Evolutionary conservation across 768 basidiomycete species (phyloP).

Genomic region (Guyanaporus albipodus): DNA sequence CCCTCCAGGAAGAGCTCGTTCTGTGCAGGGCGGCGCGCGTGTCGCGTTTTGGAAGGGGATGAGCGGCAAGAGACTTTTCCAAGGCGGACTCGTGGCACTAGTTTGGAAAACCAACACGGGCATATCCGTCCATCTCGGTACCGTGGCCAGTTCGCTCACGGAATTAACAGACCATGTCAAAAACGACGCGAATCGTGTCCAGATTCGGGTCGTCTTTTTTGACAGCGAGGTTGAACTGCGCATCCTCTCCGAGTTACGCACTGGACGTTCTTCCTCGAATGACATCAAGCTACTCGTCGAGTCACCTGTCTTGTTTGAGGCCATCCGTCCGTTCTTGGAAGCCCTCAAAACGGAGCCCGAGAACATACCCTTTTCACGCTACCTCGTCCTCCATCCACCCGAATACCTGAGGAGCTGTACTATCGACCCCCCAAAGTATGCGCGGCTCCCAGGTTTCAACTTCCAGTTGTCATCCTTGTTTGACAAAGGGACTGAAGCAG

Average conservation of each 20-base stretch:
- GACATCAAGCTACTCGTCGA: slow-evolving; percentile 48
- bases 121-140: slow-evolving; percentile 52
- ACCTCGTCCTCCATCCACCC: slow-evolving; percentile 45
- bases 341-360: slow-evolving; percentile 56
- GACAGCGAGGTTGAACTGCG: slow-evolving; percentile 52
- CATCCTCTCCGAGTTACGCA: slow-evolving; percentile 37
- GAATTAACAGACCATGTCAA: slow-evolving; percentile 48
- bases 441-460: slow-evolving; percentile 49
- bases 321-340: slow-evolving; percentile 65
- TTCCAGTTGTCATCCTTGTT: slow-evolving; percentile 59
- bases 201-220: slow-evolving; percentile 53
- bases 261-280: slow-evolving; percentile 22
- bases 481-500: slow-evolving; percentile 34
- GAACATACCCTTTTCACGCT: slow-evolving; percentile 49
- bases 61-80: slow-evolving; percentile 53
- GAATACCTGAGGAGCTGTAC: slow-evolving; percentile 31
- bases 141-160: slow-evolving; percentile 37
- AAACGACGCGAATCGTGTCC: slow-evolving; percentile 31
- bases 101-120: slow-evolving; percentile 38
- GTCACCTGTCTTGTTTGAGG: slow-evolving; percentile 61
- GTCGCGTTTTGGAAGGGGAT: slow-evolving; percentile 58
- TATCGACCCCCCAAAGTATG: slow-evolving; percentile 53
- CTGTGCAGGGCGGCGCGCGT: slow-evolving; percentile 36
- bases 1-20: slow-evolving; percentile 55
- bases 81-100: slow-evolving; percentile 62